phyloP scores from a whole-genome alignment of 2,329 filamentous ascomycete species.

The Teratosphaeriaceae sp. region DNA sequence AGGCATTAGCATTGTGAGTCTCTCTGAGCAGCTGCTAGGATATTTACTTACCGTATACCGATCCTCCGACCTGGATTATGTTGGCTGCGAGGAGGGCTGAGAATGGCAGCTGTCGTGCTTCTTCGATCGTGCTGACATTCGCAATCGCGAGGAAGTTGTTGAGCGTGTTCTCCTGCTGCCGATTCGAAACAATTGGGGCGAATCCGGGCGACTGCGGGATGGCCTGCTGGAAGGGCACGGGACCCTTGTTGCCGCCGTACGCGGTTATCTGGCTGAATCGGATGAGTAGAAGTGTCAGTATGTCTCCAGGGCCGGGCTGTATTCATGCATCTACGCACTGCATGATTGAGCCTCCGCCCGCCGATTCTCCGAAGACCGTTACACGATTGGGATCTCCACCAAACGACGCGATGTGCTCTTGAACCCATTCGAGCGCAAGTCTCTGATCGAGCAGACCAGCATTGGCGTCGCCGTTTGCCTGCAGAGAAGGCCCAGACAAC shows the following conservation, averaged over 20 bases:
- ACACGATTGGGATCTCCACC: conserved; percentile 43
- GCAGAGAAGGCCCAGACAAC: conserved; percentile 39
- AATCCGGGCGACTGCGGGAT: conserved; percentile 43
- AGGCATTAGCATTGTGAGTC: background rate
- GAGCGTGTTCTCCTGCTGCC: conserved; percentile 34
- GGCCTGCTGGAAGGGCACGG: conserved; percentile 39
- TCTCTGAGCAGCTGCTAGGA: no score
- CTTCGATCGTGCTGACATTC: conserved; percentile 39
- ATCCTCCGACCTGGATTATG: conserved; percentile 32
- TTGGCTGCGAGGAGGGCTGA: conserved; percentile 39
- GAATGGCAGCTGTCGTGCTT: conserved; percentile 38
- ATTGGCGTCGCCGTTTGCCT: conserved; percentile 41
- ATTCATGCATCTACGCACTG: no score
- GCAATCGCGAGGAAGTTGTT: conserved; percentile 34
- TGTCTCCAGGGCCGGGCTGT: no score
- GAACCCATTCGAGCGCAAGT: conserved; percentile 52
- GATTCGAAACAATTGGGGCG: conserved; percentile 28
- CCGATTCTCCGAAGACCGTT: conserved; percentile 43
- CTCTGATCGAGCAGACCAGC: conserved; percentile 49
- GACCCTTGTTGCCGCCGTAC: conserved; percentile 37
- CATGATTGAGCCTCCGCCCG: conserved; percentile 48
- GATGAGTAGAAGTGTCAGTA: no score
- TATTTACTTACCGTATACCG: conserved; percentile 33
- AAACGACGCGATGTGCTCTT: conserved; percentile 41
- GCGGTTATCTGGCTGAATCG: conserved; percentile 50